These are phyloP conservation scores for Blastobotrys persicus DNA, from an alignment of 1,139 yeast species.

Conservation along the genomic window DNA sequence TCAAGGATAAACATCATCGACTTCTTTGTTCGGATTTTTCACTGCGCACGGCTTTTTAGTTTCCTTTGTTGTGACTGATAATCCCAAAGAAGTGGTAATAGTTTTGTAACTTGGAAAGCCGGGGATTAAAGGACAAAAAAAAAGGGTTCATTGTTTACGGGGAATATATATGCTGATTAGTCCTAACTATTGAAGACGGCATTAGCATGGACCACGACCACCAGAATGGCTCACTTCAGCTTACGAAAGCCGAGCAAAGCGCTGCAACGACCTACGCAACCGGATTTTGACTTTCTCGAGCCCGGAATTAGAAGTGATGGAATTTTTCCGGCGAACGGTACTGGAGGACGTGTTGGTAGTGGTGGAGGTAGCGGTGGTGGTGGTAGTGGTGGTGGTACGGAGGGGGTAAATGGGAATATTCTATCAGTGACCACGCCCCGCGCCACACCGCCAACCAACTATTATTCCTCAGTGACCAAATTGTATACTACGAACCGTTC, in stretches of 20 bases:
- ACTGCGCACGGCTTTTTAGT: neutral
- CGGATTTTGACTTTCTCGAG: neutral
- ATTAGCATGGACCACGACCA: neutral
- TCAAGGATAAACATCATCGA: neutral
- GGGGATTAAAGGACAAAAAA: neutral
- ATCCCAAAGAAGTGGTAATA: neutral
- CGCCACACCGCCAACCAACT: neutral
- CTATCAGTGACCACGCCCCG: neutral
- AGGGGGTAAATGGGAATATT: neutral
- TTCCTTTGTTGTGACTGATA: neutral
- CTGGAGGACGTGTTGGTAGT: neutral
- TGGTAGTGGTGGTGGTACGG: neutral
- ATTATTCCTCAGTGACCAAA: neutral
- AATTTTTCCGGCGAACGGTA: neutral
- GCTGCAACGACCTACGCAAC: neutral
- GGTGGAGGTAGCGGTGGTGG: neutral
- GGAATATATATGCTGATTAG: neutral
- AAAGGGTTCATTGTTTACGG: neutral
- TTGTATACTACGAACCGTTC: constrained; percentile 3
- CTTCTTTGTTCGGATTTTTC: neutral
- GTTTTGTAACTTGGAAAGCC: too few species aligned
- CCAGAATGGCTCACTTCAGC: neutral
- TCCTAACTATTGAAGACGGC: neutral
- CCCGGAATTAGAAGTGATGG: neutral
- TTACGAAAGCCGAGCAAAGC: neutral